Base-by-base conservation (phyloP, 163 green algal genomes). In the Trebouxiophyceae sp. region DNA sequence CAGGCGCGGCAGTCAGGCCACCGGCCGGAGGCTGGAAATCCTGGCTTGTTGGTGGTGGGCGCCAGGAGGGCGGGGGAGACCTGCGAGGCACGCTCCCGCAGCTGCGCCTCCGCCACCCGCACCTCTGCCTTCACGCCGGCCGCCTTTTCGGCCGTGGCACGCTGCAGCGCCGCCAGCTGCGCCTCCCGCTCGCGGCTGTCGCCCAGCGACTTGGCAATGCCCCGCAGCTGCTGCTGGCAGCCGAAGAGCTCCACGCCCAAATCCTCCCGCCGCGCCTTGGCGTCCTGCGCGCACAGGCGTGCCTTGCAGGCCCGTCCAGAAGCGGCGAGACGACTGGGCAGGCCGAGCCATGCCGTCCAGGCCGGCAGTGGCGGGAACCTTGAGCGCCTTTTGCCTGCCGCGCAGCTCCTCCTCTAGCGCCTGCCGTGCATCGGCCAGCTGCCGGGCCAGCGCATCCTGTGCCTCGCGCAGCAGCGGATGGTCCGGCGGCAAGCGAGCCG, bases 191-290 rank as follows among this genome's bases (percentile, higher is more conserved):
- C 39, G 12, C 39, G 12, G 19, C 39, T 16, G 12, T 50, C 39
- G 19, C 19, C 39, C 39, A 50, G 39, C 12, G 39, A 50, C 39
- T 50, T 12, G 39, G 19, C 12, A 16, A 50, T 50, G 39, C 39
- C 39, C 12, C 39, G 39, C 32, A 96, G 78, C 57, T 89, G 85
- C 73, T 96, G 87, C 78, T 97, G 90, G 60, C 88, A 92, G 30
- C 86, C 87, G 73, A 95, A 96, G 5, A 97, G 84, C 81, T 93
- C 86, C 46, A 96, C 88, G 32, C 90, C 90, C 31, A 95, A 72
- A 6, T 81, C 81, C 70, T 96, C 87, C 2, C 90, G 77, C 60
- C 82, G 70, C 23, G 75, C 63, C 69, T 91, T 88, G 3, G 80
- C 83, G 31, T 84, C 72, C 88, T 91, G 80, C 65, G n/a, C n/a